Conservation (phyloP, 805 yeast species). For the Naumovozyma castellii region DNA sequence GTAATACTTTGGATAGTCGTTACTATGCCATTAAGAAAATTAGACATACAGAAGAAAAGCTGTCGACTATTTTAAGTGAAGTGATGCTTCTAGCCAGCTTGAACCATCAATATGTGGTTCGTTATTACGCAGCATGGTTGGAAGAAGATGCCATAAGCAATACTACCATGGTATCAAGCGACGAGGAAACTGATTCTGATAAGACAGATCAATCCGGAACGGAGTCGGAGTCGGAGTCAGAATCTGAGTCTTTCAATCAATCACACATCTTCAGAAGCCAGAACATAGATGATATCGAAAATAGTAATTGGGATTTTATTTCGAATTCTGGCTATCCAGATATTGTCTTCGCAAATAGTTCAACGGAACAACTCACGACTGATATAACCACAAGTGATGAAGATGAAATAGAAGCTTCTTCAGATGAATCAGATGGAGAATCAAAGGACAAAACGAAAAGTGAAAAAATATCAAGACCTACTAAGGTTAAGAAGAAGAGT, state of each 20-base stretch:
- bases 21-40: constrained; percentile 92
- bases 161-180: constrained; percentile 29
- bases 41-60: constrained; percentile 67
- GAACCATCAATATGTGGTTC: constrained; percentile 90
- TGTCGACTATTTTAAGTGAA: constrained; percentile 77
- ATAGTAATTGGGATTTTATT: constrained; percentile 51
- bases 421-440: constrained; percentile 7
- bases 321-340: constrained; percentile 44
- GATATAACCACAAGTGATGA: constrained; percentile 5
- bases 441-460: not conserved
- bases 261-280: constrained; percentile 28
- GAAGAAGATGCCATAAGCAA: constrained; percentile 53
- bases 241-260: constrained; percentile 15
- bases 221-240: constrained; percentile 5
- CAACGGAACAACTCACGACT: constrained; percentile 10
- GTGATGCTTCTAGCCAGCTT: constrained; percentile 85
- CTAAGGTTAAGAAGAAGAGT: constrained; percentile 35
- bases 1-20: constrained; percentile 88
- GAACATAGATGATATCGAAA: constrained; percentile 16
- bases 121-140: constrained; percentile 96
- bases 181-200: constrained; percentile 10
- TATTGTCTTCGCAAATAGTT: constrained; percentile 41
- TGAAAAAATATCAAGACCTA: not conserved
- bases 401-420: not conserved
- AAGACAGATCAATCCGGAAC: constrained; percentile 13